Conservation (phyloP, 208 protist genomes). For the Crithidia expoeki region DNA sequence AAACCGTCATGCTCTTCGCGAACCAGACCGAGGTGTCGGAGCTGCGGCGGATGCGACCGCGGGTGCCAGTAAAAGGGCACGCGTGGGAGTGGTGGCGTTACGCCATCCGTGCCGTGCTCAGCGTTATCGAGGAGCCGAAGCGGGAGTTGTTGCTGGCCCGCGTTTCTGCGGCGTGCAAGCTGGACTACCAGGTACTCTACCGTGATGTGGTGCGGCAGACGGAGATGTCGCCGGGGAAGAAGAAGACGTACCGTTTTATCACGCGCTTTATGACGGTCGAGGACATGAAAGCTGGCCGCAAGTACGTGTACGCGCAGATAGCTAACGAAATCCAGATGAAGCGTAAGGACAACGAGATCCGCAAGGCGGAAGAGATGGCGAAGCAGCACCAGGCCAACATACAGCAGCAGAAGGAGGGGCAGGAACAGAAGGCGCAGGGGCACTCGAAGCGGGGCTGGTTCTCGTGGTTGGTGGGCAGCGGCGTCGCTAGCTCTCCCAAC, state of each 20-base stretch:
- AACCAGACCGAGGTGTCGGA: conserved; percentile 54
- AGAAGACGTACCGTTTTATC: conserved; percentile 67
- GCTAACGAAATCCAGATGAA: conserved; percentile 75
- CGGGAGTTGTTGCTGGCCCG: conserved; percentile 54
- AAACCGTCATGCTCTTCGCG: conserved; percentile 53
- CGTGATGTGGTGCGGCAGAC: conserved; percentile 70
- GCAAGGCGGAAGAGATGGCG: conserved; percentile 48
- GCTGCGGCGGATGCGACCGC: conserved; percentile 44
- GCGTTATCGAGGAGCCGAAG: conserved; percentile 42
- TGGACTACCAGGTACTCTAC: conserved; percentile 79
- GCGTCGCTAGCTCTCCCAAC: background rate
- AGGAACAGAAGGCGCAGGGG: conserved; percentile 17
- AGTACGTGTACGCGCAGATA: conserved; percentile 75
- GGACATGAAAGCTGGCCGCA: conserved; percentile 78
- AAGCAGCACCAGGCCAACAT: conserved; percentile 31
- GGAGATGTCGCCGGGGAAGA: conserved; percentile 70
- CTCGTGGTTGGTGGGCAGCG: conserved; percentile 43
- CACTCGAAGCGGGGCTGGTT: conserved; percentile 53
- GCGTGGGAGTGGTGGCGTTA: conserved; percentile 82
- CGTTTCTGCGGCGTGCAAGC: conserved; percentile 64
- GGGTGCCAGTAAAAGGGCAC: conserved; percentile 56
- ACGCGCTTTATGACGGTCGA: conserved; percentile 80
- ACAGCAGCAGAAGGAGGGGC: conserved; percentile 18
- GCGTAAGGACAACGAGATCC: conserved; percentile 71
- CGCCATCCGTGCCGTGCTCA: conserved; percentile 54